Percentiles rank a stretch among this genome's conserved stretches.
Evolutionary conservation across 495 filamentous ascomycete genomes (phyloP).

Genomic region (Neurospora sp.): DNA sequence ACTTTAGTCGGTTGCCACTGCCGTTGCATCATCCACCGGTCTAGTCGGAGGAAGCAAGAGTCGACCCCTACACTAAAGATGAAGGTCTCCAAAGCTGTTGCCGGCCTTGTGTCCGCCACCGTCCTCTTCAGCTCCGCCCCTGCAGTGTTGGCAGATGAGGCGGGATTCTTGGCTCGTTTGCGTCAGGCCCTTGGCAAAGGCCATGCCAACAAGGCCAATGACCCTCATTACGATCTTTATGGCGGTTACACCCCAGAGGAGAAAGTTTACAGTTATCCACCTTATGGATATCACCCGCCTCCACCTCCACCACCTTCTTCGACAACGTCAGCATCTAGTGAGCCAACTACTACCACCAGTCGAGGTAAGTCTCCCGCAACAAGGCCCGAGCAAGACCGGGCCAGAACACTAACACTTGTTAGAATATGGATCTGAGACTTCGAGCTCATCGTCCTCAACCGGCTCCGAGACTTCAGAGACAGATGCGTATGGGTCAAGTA

Average conservation of each 20-base stretch:
- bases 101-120: constrained; percentile 24
- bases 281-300: constrained; percentile 35
- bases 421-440: constrained; percentile 6
- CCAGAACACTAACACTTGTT: constrained; percentile 1
- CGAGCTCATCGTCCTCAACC: constrained; percentile 6
- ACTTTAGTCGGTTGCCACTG: not conserved
- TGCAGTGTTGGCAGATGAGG: constrained; percentile 15
- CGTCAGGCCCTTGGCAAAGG: constrained; percentile 12
- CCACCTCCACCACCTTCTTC: constrained; percentile 21
- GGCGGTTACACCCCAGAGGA: constrained; percentile 14
- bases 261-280: constrained; percentile 27
- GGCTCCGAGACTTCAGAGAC: constrained; percentile 8
- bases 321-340: constrained; percentile 2
- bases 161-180: constrained; percentile 15
- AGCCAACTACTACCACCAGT: constrained; percentile 3
- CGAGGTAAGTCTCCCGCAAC: not conserved
- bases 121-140: constrained; percentile 23
- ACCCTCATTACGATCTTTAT: constrained; percentile 17
- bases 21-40: not conserved
- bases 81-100: constrained; percentile 22
- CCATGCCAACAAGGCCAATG: constrained; percentile 3
- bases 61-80: constrained; percentile 22
- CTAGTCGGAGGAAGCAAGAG: not conserved
- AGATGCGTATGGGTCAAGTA: constrained; percentile 1
- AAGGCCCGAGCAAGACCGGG: constrained; percentile 1